Base-by-base conservation (phyloP, 1,284 basidiomycete species). In the Ustilago cynodontis region DNA sequence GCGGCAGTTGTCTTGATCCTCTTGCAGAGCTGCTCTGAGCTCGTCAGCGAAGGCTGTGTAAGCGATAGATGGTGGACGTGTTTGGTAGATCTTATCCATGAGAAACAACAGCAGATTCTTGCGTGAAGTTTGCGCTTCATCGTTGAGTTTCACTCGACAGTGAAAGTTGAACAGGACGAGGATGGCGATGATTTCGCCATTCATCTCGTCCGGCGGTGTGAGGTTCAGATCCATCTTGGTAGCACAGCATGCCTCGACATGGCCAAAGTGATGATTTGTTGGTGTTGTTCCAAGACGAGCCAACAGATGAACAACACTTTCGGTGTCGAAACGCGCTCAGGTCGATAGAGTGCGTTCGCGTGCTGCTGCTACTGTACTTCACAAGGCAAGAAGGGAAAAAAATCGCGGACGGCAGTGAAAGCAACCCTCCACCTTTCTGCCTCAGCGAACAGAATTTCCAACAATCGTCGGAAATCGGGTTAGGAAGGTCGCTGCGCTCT, bases 111-210 rank as follows among this genome's bases (percentile, higher is more conserved):
- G 57, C 43, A 77, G 53, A 37, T 37, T 61, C 50, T 73, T 70
- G 28, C 71, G 75, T 3, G 62, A 64, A 7, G 53, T 31, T 9
- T 65, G 67, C 10, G 71, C 71, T 26, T 73, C 62, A 13, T 74
- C 75, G 26, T 60, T 62, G 31, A 74, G 75, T 50, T 68, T 63
- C 11, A 77, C 50, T 10, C 71, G 59, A 41, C 75, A 77, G 41
- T 77, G 75, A 35, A 77, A 74, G 67, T 74, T 73, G 59, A 77
- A 70, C 41, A 73, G 67, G 47, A 77, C 53, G 54, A 77, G 75
- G 29, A 77, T 68, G 60, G 75, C 71, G 35, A 77, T 63, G 43
- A 20, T 70, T 39, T 77, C 67, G 51, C 75, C 75, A 22, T 71
- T 69, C 59, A 74, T 61, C 43, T 70, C 75, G 22, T 73, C 75